Evolutionary conservation across 2,329 filamentous ascomycete species (phyloP), one percentile per base, ranked within the genome.

Genomic region (Harringtonia aguacate): DNA sequence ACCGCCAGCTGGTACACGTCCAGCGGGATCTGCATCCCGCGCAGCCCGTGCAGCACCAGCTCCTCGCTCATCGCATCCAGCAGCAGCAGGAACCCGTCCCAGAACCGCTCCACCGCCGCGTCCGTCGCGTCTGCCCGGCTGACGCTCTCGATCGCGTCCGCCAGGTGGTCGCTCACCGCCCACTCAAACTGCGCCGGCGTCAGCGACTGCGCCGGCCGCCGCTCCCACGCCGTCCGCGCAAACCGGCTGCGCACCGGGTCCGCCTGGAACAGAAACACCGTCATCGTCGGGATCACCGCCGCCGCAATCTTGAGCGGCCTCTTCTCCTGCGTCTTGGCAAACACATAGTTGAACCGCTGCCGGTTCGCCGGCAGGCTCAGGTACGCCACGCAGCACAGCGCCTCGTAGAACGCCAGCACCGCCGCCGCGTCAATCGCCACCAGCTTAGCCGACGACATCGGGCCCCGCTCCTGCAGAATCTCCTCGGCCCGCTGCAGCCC

Each of bases 331-430:
- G 94, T 79, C 20, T 87, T 73, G 52, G 77, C 72, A 59, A 97
- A 95, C 12, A 94, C 86, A 52, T 74, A 78, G 58, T 95, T 84
- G 58, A 97, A 95, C 51, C 80, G 58, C 0, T 58, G 53, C 3
- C 72, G 67, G 50, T 70, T 69, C 4, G 70, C 68, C 1, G 71
- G 66, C n/a, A 67, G 53, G 36, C 64, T 72, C 48, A 95, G 69
- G 57, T 94, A 87, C 1, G 83, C 73, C 52, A 88, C 78, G 60
- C 84, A 94, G 59, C 88, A 94, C 41, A 97, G 67, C 0, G 84
- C 82, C 60, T 97, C 90, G 55, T 94, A 95, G 27, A 97, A 76
- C 12, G 86, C 82, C 46, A 92, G 75, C 41, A 94, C 75, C 8
- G 86, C 78, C 24, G 75, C 67, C 2, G 73, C 65, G 24, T 74